A percentile compares a stretch with the other conserved stretches of the same genome.
phyloP scores from a whole-genome alignment of 2,329 filamentous ascomycete genomes.

The Fusarium albosuccineum region DNA sequence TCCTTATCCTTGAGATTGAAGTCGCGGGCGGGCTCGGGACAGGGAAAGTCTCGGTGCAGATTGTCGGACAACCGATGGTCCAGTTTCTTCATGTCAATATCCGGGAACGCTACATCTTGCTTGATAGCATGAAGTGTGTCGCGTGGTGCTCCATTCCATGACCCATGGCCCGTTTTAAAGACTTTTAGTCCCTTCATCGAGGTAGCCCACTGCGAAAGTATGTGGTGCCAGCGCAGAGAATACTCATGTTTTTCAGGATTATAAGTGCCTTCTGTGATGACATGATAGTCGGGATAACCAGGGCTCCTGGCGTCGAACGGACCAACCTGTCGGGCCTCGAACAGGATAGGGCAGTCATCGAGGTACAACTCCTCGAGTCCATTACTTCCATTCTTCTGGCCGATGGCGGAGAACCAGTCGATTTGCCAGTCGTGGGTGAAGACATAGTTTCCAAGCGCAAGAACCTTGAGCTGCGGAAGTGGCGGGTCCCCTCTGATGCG shows the following conservation, averaged over 20 bases:
- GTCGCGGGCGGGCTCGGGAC: no score
- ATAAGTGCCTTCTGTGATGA: not conserved
- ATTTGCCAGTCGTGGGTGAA: constrained; percentile 61
- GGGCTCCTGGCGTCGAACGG: not conserved
- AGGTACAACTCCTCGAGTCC: constrained; percentile 56
- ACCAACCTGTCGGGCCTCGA: not conserved
- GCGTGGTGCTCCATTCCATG: not conserved
- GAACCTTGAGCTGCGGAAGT: constrained; percentile 48
- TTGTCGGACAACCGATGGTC: no score
- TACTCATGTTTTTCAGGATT: not conserved
- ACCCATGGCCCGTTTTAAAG: constrained; percentile 2
- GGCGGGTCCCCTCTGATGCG: constrained; percentile 13
- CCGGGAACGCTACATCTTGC: no score
- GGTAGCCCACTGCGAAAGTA: constrained; percentile 12
- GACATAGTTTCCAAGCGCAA: constrained; percentile 56
- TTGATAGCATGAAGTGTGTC: no score
- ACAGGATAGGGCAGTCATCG: constrained; percentile 57
- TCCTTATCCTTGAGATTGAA: no score
- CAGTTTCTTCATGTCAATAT: no score
- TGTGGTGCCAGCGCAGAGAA: constrained; percentile 9
- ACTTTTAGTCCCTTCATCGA: constrained; percentile 19
- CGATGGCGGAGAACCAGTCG: constrained; percentile 59
- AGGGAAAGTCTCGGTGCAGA: no score
- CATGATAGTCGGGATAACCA: not conserved
- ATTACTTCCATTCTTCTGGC: constrained; percentile 17